Percentiles rank a stretch among this genome's conserved stretches.
These are phyloP conservation scores for Ceratocystis cacaofunesta DNA, from an alignment of 2,329 filamentous ascomycete genomes.

Conservation along the genomic window DNA sequence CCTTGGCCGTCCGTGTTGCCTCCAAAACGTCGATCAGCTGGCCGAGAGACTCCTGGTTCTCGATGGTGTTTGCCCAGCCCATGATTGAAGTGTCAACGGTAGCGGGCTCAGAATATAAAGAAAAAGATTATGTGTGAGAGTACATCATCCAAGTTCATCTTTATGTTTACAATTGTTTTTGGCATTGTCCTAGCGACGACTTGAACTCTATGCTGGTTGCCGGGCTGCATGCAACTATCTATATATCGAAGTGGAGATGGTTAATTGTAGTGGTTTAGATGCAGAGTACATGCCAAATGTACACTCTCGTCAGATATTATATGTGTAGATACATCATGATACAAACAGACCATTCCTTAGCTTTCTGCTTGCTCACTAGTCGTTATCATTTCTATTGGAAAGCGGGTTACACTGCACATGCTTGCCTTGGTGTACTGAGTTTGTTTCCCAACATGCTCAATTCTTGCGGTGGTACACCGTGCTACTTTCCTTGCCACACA, in stretches of 20 bases:
- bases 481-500: not conserved
- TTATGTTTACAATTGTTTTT: not conserved
- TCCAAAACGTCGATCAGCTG: not conserved
- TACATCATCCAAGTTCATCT: not conserved
- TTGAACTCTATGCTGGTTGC: not conserved
- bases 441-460: not conserved
- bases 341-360: not conserved
- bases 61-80: not conserved
- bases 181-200: not conserved
- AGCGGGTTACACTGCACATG: not conserved
- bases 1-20: not conserved
- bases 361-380: not conserved
- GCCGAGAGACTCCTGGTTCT: not conserved
- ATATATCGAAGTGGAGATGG: not conserved
- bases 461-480: not conserved
- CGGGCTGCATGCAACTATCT: not conserved
- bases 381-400: not conserved
- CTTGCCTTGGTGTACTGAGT: not conserved
- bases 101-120: not conserved
- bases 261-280: not conserved
- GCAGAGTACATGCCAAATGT: not conserved
- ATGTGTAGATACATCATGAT: not conserved
- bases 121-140: not conserved
- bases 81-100: not conserved
- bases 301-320: not conserved